These are phyloP conservation scores for Harrya chromipes DNA, from an alignment of 768 basidiomycete species.

Conservation along the genomic window DNA sequence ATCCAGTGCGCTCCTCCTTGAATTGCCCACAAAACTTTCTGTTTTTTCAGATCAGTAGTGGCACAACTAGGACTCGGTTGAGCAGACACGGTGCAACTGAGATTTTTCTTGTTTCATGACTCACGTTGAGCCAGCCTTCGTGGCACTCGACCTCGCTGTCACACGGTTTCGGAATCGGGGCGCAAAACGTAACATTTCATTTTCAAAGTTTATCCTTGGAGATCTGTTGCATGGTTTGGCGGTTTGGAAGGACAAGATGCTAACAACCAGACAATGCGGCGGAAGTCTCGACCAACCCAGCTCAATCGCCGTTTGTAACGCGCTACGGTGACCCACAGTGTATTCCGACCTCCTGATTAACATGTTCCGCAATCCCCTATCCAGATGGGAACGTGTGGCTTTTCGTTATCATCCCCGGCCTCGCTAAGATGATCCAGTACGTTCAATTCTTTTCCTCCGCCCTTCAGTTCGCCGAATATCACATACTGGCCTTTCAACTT, in stretches of 20 bases:
- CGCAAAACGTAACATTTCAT: neutral
- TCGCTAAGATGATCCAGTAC: slow-evolving; percentile 34
- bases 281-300: neutral
- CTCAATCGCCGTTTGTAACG: neutral
- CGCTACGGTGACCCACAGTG: neutral
- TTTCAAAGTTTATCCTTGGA: neutral
- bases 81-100: too few species aligned
- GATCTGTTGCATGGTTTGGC: neutral
- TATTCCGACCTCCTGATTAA: neutral
- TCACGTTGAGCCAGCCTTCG: too few species aligned
- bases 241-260: slow-evolving; percentile 7
- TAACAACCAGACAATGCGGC: neutral
- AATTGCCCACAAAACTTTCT: too few species aligned
- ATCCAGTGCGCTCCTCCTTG: too few species aligned
- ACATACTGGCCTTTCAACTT: slow-evolving; percentile 52
- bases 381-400: slow-evolving; percentile 39
- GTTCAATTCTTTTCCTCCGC: slow-evolving; percentile 30
- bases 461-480: slow-evolving; percentile 39
- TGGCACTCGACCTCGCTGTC: too few species aligned
- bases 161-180: neutral
- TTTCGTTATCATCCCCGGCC: slow-evolving; percentile 35
- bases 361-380: slow-evolving; percentile 39
- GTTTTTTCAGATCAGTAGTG: too few species aligned
- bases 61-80: too few species aligned
- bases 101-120: too few species aligned